phyloP scores from a whole-genome alignment of 371 early-diverging fungal genomes.

The Mucor velutinosus region DNA sequence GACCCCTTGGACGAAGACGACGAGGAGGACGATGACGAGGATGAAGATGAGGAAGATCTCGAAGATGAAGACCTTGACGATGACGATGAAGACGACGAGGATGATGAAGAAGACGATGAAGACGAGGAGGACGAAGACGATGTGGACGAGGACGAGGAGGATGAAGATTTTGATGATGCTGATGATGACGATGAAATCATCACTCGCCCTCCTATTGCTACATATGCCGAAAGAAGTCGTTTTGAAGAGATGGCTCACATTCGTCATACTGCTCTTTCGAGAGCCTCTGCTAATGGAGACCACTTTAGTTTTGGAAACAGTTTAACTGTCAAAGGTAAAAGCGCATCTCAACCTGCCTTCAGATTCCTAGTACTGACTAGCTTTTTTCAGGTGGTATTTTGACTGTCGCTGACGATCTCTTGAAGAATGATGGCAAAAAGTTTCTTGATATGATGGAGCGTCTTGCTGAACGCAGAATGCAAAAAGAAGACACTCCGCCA shows the following conservation, averaged over 20 bases:
- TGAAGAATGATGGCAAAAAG: conserved; percentile 90
- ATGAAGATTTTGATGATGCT: conserved; percentile 10
- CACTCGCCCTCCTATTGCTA: conserved; percentile 17
- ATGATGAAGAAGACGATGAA: conserved; percentile 51
- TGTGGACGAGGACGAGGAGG: conserved; percentile 48
- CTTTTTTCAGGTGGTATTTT: conserved; percentile 68
- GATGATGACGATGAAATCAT: conserved; percentile 22
- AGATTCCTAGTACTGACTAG: background rate
- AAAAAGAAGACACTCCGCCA: conserved; percentile 68
- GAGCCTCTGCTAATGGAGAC: conserved; percentile 17
- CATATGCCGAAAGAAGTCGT: conserved; percentile 22
- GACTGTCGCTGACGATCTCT: conserved; percentile 89
- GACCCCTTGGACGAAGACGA: conserved; percentile 29
- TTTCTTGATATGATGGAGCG: conserved; percentile 95
- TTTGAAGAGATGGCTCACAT: conserved; percentile 34
- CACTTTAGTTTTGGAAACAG: conserved; percentile 68
- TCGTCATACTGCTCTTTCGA: conserved; percentile 20
- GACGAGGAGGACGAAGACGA: conserved; percentile 57
- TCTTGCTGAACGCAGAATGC: conserved; percentile 86
- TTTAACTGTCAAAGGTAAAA: conserved; percentile 71
- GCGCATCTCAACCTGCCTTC: conserved; percentile 19
- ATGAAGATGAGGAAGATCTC: conserved; percentile 26
- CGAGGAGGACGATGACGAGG: conserved; percentile 27
- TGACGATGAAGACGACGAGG: conserved; percentile 46
- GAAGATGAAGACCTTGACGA: conserved; percentile 35